A percentile compares a stretch with the other conserved stretches of the same genome.
Conservation (phyloP, 2,329 filamentous ascomycete genomes). For the Aspergillus floridensis region DNA sequence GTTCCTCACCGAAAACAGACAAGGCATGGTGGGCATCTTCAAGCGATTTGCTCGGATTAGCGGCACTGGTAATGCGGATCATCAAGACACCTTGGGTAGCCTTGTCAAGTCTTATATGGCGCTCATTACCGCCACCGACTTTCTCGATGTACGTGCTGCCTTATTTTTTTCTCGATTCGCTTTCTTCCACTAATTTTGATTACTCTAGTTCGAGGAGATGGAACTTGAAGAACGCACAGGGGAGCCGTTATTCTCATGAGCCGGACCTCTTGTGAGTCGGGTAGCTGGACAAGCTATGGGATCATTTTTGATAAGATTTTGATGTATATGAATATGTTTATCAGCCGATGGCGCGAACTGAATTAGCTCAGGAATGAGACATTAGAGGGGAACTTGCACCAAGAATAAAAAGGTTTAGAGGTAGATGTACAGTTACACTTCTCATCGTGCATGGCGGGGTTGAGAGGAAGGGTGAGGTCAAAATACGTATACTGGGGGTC, state of each 20-base stretch:
- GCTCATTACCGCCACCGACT: constrained; percentile 76
- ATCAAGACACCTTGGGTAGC: constrained; percentile 67
- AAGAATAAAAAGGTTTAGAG: too few species aligned
- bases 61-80: constrained; percentile 42
- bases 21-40: constrained; percentile 81
- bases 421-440: too few species aligned
- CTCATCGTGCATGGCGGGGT: background rate
- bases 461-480: background rate
- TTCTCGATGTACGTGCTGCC: constrained; percentile 69
- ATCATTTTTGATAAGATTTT: constrained; percentile 14
- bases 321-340: constrained; percentile 12
- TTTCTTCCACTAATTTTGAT: constrained; percentile 14
- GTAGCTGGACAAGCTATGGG: background rate
- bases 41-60: constrained; percentile 84
- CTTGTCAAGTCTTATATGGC: constrained; percentile 82
- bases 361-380: background rate
- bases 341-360: background rate
- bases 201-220: constrained; percentile 42
- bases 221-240: constrained; percentile 32
- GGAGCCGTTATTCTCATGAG: constrained; percentile 35
- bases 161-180: too few species aligned
- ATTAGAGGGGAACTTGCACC: background rate
- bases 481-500: background rate
- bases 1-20: constrained; percentile 79
- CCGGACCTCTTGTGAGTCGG: background rate